phyloP scores from a whole-genome alignment of 2,329 filamentous ascomycete genomes.

The Onygenales sp. region DNA sequence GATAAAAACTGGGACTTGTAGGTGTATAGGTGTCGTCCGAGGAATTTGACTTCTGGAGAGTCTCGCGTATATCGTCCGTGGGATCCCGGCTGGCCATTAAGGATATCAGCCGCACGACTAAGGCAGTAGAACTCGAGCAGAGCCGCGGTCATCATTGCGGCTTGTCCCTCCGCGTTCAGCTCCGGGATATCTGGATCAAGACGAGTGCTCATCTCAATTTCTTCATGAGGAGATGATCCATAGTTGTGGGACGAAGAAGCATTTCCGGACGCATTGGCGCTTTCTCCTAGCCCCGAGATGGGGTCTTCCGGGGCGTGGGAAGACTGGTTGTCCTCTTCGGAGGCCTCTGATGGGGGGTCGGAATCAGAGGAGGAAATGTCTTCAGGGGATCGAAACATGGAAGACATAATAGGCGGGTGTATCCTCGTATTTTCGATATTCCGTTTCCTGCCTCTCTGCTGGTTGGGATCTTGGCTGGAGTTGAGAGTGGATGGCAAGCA shows the following conservation, averaged over 20 bases:
- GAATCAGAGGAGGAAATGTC: constrained; percentile 30
- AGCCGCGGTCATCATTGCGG: constrained; percentile 34
- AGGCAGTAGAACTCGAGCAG: constrained; percentile 37
- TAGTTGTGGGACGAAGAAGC: background rate
- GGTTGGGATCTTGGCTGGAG: background rate
- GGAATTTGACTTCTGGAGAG: constrained; percentile 32
- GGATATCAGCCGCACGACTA: constrained; percentile 33
- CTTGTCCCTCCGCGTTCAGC: constrained; percentile 27
- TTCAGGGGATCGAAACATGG: constrained; percentile 30
- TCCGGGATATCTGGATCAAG: constrained; percentile 13
- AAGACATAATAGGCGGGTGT: constrained; percentile 19
- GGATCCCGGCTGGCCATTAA: constrained; percentile 31
- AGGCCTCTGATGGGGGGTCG: constrained; percentile 20
- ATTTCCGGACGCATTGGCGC: background rate
- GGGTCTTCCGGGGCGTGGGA: constrained; percentile 1
- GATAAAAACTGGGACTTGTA: constrained; percentile 35
- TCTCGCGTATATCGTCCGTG: constrained; percentile 27
- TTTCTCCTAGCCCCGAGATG: background rate
- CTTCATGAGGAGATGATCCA: background rate
- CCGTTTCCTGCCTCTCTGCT: background rate
- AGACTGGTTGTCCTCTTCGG: constrained; percentile 10
- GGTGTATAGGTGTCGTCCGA: constrained; percentile 33
- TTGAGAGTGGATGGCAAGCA: background rate
- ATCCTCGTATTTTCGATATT: background rate
- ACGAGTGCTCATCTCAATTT: constrained; percentile 5